Base-by-base conservation (phyloP, 495 filamentous ascomycete species). In the Penicillium verhagenii region DNA sequence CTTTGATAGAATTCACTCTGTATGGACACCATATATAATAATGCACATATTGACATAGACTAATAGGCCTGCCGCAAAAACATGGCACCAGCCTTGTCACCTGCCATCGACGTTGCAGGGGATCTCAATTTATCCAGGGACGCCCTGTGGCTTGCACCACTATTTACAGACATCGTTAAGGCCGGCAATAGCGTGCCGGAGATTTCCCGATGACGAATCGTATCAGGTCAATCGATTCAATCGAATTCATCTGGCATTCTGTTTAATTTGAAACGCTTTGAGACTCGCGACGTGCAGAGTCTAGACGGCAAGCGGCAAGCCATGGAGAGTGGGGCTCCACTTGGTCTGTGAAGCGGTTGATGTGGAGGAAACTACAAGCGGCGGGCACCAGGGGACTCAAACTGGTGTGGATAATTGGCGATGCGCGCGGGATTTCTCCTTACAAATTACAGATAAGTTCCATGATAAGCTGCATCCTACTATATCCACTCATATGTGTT, bases 271-370 rank as follows among this genome's bases (percentile, higher is more conserved):
- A 45, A 45, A 45, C 23, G 13, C 4, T 16, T 4, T 40, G 21
- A 26, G 42, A 45, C 10, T 26, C 9, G 21, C 42, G 14, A 28
- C 21, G 11, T 4, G 23, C 16, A 25, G 23, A 45, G 23, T 45
- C 42, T 45, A 45, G 42, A 45, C 42, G 23, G 42, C 23, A 42
- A 21, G 38, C 42, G 23, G 42, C 23, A 42, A 21, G 38, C 38
- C 38, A 42, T 42, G 11, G 8, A 6, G 1, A 25, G 21, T 44
- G 42, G 42, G 8, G 21, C 42, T 45, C 23, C 14, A 13, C 20
- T 24, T 43, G 37, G 37, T 16, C 8, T 11, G 19, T 11, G 20
- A 43, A 43, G 40, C 40, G 42, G 19, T 18, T 31, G 28, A 21
- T 44, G 21, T 24, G 21, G n/a, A 14, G 23, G 42, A n/a, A 45